Conservation (phyloP, 306 rosid species). For the Quercus bicolor region DNA sequence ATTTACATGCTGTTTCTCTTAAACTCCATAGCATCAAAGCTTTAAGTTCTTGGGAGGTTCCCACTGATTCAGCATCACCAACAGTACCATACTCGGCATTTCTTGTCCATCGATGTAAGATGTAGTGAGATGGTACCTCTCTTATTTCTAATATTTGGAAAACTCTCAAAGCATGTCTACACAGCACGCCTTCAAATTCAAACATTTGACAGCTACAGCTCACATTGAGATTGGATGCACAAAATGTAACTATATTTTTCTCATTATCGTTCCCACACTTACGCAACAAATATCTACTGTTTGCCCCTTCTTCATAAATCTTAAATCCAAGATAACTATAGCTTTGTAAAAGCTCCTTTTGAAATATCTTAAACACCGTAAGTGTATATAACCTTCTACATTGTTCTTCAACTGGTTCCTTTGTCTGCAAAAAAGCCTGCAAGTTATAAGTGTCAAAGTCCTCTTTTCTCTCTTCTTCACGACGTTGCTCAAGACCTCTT, state of each 20-base stretch:
- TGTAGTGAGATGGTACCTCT: slow-evolving; percentile 79
- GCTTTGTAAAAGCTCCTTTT: slow-evolving; percentile 87
- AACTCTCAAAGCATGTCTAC: slow-evolving; percentile 82
- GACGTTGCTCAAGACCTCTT: slow-evolving; percentile 77
- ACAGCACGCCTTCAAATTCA: slow-evolving; percentile 87
- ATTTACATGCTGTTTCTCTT: slow-evolving; percentile 89
- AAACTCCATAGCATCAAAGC: slow-evolving; percentile 90
- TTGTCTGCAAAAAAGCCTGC: slow-evolving; percentile 83
- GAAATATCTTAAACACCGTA: slow-evolving; percentile 70
- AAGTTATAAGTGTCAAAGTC: slow-evolving; percentile 72
- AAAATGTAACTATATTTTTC: slow-evolving; percentile 62
- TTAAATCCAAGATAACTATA: slow-evolving; percentile 86
- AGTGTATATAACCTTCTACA: slow-evolving; percentile 84
- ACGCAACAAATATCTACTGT: slow-evolving; percentile 78
- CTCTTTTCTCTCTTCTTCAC: slow-evolving; percentile 84
- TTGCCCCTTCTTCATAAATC: slow-evolving; percentile 59
- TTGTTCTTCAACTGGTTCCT: slow-evolving; percentile 89
- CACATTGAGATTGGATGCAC: slow-evolving; percentile 48
- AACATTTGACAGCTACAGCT: slow-evolving; percentile 93
- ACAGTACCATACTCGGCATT: slow-evolving; percentile 81
- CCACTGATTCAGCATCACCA: slow-evolving; percentile 61
- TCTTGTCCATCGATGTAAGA: slow-evolving; percentile 87
- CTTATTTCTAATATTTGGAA: slow-evolving; percentile 78
- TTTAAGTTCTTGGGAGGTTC: slow-evolving; percentile 69
- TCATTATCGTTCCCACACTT: slow-evolving; percentile 71